Base-by-base conservation (phyloP, 805 yeast species). In the Starmerella khaoyaiensis region DNA sequence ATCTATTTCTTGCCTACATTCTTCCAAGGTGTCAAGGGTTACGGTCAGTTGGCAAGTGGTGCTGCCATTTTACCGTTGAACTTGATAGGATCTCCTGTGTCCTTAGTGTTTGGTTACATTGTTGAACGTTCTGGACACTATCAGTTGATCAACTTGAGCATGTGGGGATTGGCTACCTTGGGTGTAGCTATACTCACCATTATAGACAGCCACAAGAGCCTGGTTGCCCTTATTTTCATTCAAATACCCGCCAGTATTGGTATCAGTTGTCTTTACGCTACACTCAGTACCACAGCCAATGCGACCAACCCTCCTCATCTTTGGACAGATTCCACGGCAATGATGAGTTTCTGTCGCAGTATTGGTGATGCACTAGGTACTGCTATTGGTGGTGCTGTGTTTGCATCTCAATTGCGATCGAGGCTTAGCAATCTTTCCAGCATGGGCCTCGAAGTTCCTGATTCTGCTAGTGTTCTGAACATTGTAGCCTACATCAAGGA, bases 221-320 rank as follows among this genome's bases (percentile, higher is more conserved):
- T 50, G 4, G 55, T 64, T 2, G 39, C 51, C 21, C 59, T 61
- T 40, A 60, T 71, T 27, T 72, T 71, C 3, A 49, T 62, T 16
- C 62, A 64, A 44, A 63, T 71, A 22, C 50, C 66, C 9, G 47
- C 55, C 2, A 73, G 75, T n/a, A 56, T 67, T 4, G 65, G 71
- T 0, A 54, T 63, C 36, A 76, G 75, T 3, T 26, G 65, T 3
- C 58, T 58, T 37, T 59, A 69, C 51, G 70, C 70, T 41, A 57
- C 71, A 4, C 41, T 53, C 19, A 47, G 48, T 36, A 37, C 47
- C 25, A 42, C 55, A 1, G 56, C 52, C 7, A 47, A 53, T 33
- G 58, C 59, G 3, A 43, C 57, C 5, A 50, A 51, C 33, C 48
- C 46, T 8, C 51, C 51, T n/a, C 40, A 42, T 12, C 38, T 49